These are phyloP conservation scores for Solanum hybrid DNA, from an alignment of 305 asterid species.

Conservation along the genomic window DNA sequence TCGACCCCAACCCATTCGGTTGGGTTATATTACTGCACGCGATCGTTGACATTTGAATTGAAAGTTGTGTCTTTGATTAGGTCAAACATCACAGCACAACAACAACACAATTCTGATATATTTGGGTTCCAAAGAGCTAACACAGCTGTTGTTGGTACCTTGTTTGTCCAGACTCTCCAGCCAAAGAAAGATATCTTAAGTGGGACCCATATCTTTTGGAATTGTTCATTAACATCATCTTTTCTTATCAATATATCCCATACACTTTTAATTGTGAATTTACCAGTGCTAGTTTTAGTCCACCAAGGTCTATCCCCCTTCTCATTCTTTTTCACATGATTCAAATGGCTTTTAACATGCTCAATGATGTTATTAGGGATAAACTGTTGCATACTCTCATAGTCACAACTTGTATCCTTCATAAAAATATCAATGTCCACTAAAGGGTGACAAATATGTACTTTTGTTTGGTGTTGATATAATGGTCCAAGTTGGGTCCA, in stretches of 20 bases:
- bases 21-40: no score
- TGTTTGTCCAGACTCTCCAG: neutral
- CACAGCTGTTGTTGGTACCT: rapidly evolving
- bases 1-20: no score
- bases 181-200: neutral
- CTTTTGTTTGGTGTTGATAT: neutral
- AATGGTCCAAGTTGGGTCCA: neutral
- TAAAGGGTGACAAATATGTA: neutral
- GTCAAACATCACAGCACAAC: neutral
- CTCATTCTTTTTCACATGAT: neutral
- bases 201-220: neutral
- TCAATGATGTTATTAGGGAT: neutral
- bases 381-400: neutral
- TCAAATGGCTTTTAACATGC: neutral
- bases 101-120: neutral
- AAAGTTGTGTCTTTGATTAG: no score
- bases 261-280: neutral
- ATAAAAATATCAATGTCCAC: neutral
- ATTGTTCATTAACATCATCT: neutral
- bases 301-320: neutral
- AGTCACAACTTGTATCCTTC: neutral
- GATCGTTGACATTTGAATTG: no score
- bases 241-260: neutral
- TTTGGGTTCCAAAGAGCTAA: neutral
- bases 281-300: neutral